Percentiles rank a stretch among this genome's conserved stretches.
Evolutionary conservation across 176 grass and related monocot species (phyloP).

Genomic region (Rhynchospora breviuscula): DNA sequence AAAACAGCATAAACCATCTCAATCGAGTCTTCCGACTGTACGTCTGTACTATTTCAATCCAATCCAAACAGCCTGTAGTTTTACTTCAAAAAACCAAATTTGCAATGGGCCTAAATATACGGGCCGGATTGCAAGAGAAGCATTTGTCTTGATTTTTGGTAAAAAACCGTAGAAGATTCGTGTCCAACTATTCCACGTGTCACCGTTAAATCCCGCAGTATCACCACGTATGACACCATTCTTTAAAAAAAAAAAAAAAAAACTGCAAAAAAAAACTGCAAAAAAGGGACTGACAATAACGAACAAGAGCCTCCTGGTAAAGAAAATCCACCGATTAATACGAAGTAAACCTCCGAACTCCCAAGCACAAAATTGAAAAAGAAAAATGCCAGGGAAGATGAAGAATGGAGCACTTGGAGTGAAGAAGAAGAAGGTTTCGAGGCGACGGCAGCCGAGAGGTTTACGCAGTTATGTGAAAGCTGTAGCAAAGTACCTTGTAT

Average conservation of each 20-base stretch:
- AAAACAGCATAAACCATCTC: no score
- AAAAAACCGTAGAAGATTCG: neutral
- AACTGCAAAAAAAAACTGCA: neutral
- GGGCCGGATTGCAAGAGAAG: neutral
- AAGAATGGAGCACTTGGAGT: neutral
- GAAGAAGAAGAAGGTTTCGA: slow-evolving; percentile 26
- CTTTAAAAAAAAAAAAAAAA: neutral
- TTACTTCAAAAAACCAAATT: no score
- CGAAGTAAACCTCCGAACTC: neutral
- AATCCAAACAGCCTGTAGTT: no score
- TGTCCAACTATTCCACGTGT: neutral
- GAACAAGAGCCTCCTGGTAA: neutral
- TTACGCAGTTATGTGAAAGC: slow-evolving; percentile 21
- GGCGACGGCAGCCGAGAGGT: neutral
- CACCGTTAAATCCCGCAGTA: neutral
- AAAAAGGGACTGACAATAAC: neutral
- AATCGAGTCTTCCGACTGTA: no score
- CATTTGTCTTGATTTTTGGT: neutral
- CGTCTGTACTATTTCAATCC: no score
- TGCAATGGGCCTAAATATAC: no score
- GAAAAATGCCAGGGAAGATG: slow-evolving; percentile 5
- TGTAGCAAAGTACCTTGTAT: slow-evolving; percentile 23
- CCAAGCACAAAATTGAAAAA: neutral
- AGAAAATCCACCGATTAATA: neutral
- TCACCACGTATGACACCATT: neutral